Conservation (phyloP, 352 stramenopile species). For the Globisporangium carolinianum region DNA sequence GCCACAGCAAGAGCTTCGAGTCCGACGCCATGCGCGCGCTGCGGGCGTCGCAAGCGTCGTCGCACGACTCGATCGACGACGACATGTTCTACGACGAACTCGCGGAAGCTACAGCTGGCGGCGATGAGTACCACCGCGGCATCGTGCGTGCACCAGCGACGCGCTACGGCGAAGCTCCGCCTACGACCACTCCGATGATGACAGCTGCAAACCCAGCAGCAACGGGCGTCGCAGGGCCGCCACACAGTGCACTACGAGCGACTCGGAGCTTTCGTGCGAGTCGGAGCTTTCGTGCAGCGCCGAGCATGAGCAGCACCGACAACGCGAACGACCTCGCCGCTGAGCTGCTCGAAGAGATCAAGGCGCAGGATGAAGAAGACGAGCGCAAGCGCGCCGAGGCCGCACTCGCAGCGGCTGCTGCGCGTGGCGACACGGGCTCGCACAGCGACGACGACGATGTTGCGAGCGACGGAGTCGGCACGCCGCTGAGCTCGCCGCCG, state of each 20-base stretch:
- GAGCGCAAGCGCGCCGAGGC: conserved; percentile 17
- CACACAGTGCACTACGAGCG: conserved; percentile 1
- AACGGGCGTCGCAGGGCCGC: too few relatives aligned
- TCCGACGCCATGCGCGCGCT: conserved; percentile 36
- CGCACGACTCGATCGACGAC: conserved; percentile 72
- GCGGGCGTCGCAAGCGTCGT: conserved; percentile 45
- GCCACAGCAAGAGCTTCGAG: conserved; percentile 30
- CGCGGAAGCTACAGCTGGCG: background rate
- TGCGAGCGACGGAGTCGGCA: conserved; percentile 10
- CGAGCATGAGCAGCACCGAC: conserved; percentile 23
- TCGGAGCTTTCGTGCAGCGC: conserved; percentile 16
- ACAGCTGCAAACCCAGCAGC: background rate
- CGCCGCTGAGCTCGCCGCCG: conserved; percentile 11
- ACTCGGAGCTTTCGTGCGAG: background rate
- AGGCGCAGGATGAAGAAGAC: conserved; percentile 35
- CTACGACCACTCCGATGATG: background rate
- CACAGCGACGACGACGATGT: conserved; percentile 3
- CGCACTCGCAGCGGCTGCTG: conserved; percentile 9
- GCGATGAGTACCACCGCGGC: conserved; percentile 2
- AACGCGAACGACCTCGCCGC: conserved; percentile 34
- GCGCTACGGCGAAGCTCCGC: background rate
- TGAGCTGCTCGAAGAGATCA: conserved; percentile 40
- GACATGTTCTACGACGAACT: conserved; percentile 31
- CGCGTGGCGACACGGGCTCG: background rate
- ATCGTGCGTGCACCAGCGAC: background rate